phyloP scores from a whole-genome alignment of 2,329 filamentous ascomycete genomes.

The Penicillium oxalicum region DNA sequence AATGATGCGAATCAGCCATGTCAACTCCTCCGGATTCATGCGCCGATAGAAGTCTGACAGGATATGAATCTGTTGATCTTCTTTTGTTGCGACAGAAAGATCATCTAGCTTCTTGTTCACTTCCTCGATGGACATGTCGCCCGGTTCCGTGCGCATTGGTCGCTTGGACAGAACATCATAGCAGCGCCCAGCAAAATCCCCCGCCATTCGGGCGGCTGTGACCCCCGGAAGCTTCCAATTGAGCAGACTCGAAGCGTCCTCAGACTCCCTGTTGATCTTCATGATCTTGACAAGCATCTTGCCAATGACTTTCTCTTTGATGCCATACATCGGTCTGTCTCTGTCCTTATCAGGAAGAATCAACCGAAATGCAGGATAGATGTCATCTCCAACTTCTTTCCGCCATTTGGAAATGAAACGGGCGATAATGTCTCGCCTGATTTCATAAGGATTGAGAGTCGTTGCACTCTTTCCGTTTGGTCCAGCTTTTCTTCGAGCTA shows the following conservation, averaged over 20 bases:
- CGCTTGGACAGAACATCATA: conserved; percentile 81
- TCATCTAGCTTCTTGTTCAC: conserved; percentile 82
- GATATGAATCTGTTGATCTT: conserved; percentile 77
- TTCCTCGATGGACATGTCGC: conserved; percentile 77
- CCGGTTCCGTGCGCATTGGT: conserved; percentile 65
- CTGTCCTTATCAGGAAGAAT: conserved; percentile 91
- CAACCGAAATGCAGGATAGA: conserved; percentile 86
- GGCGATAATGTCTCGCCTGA: conserved; percentile 73
- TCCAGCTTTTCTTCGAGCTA: conserved; percentile 53
- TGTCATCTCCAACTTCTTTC: conserved; percentile 79
- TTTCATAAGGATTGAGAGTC: conserved; percentile 66
- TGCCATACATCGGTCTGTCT: conserved; percentile 83
- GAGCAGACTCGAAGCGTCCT: conserved; percentile 76
- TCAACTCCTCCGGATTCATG: conserved; percentile 90
- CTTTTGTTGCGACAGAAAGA: conserved; percentile 67
- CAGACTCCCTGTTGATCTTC: conserved; percentile 84
- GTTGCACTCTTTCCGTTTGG: conserved; percentile 45
- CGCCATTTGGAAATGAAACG: conserved; percentile 84
- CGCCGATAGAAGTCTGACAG: conserved; percentile 76
- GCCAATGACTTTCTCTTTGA: conserved; percentile 87
- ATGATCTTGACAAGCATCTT: conserved; percentile 87
- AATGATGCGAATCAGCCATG: conserved; percentile 92
- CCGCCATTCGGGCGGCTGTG: conserved; percentile 61
- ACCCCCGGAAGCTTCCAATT: conserved; percentile 89
- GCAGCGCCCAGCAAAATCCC: conserved; percentile 87